Evolutionary conservation across 768 basidiomycete species (phyloP), one percentile per base, ranked within the genome.

Genomic region (Kwoniella mangroviensis): DNA sequence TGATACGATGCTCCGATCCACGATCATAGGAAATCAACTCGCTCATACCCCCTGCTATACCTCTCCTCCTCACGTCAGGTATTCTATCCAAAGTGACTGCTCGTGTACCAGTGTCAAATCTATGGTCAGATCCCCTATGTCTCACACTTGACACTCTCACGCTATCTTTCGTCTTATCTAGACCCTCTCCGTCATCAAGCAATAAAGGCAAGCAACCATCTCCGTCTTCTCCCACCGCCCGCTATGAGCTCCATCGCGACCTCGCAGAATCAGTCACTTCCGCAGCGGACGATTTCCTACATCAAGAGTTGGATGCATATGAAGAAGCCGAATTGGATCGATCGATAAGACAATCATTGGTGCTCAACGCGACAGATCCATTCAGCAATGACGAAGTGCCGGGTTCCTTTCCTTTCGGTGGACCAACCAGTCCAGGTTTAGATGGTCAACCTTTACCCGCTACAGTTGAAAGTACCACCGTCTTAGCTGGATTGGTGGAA

Each of bases 251-350:
- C 41, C 63, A 60, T 54, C 63, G 51, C n/a, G 87, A 90, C 78
- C 86, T 95, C 15, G 85, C 92, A 4, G 88, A 90, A 56, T 94
- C 94, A 24, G 90, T 93, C n/a, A 87, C 87, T 28, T 90, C 90
- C n/a, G 88, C 91, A 15, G 92, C 94, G 1, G 90, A 93, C 74
- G 89, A 90, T 3, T 98, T 98, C 83, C 85, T 96, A 26, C 91
- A 94, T 57, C 87, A 92, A 72, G 92, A 94, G 77, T 85, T 97
- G 60, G 86, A 89, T 24, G 85, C 87, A 7, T 85, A 85, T 71
- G 93, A 96, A 78, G 91, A 90, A 75, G 88, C 87, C 7, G 85
- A 87, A 41, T 85, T 95, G 22, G 87, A 89, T 75, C 86, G 89
- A 69, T 92, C 92, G 1, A 83, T 94, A 57, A 88, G 88, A 75